Evolutionary conservation across 2,329 filamentous ascomycete genomes (phyloP).

Genomic region (Curvularia spicifera): DNA sequence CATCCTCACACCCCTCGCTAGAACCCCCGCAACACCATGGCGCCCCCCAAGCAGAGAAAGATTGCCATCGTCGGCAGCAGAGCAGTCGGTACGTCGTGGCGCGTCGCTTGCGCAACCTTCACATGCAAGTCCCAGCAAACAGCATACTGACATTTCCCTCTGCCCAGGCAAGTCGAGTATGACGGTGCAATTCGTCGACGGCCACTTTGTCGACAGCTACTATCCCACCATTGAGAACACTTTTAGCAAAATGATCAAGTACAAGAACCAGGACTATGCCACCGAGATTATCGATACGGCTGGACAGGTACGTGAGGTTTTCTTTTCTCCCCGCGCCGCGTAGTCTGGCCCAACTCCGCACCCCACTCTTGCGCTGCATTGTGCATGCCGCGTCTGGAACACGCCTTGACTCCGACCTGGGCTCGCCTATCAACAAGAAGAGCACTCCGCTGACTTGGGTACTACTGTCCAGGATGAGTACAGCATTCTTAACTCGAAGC

Average conservation of each 20-base stretch:
- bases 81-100: slow-evolving; percentile 73
- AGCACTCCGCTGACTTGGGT: slow-evolving; percentile 32
- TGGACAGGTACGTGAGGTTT: slow-evolving; percentile 71
- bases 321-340: slow-evolving; percentile 27
- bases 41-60: slow-evolving; percentile 85
- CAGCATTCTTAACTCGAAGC: slow-evolving; percentile 96
- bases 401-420: slow-evolving; percentile 4
- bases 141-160: slow-evolving; percentile 22
- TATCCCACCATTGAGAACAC: slow-evolving; percentile 99
- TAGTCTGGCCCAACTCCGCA: slow-evolving; percentile 19
- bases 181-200: slow-evolving; percentile 95
- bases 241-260: slow-evolving; percentile 93
- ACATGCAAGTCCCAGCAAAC: slow-evolving; percentile 15
- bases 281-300: slow-evolving; percentile 99
- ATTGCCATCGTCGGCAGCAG: slow-evolving; percentile 94
- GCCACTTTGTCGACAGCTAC: slow-evolving; percentile 98
- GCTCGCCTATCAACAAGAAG: neutral
- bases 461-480: slow-evolving; percentile 79
- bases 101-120: slow-evolving; percentile 22
- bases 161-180: slow-evolving; percentile 90
- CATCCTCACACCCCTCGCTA: slow-evolving; percentile 20
- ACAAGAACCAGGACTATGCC: slow-evolving; percentile 89
- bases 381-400: slow-evolving; percentile 2
- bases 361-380: slow-evolving; percentile 21
- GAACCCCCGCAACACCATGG: slow-evolving; percentile 58